phyloP scores from a whole-genome alignment of 1,284 basidiomycete species.

The Fomitopsis pinicola region DNA sequence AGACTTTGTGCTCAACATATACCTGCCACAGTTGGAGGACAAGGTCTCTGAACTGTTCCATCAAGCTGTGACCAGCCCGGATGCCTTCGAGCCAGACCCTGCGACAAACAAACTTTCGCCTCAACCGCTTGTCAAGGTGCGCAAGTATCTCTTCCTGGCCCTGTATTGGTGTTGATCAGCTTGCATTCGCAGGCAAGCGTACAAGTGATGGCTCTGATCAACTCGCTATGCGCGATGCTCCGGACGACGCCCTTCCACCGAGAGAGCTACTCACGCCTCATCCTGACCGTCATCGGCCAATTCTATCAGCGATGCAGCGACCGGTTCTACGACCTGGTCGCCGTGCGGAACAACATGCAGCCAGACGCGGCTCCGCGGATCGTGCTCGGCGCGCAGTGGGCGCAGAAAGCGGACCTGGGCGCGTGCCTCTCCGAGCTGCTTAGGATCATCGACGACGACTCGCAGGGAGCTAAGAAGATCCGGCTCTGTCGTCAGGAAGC shows the following conservation, averaged over 20 bases:
- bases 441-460: conserved; percentile 34
- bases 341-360: conserved; percentile 32
- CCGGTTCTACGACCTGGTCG: conserved; percentile 75
- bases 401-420: conserved; percentile 77
- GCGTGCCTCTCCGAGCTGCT: conserved; percentile 65
- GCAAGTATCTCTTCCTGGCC: conserved; percentile 9
- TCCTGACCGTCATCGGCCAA: conserved; percentile 93
- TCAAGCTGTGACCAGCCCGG: conserved; percentile 76
- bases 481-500: conserved; percentile 73
- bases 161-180: background rate
- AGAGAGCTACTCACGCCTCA: conserved; percentile 91
- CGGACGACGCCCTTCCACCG: conserved; percentile 93
- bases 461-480: conserved; percentile 37
- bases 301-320: conserved; percentile 95
- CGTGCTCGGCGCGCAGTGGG: conserved; percentile 80
- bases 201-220: conserved; percentile 86
- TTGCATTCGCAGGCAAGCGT: conserved; percentile 58
- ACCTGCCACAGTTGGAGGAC: conserved; percentile 93
- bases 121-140: conserved; percentile 78
- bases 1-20: conserved; percentile 92
- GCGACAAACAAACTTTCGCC: conserved; percentile 56
- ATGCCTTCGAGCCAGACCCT: conserved; percentile 81
- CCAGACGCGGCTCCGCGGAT: conserved; percentile 41
- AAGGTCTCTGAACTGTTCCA: conserved; percentile 90
- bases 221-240: conserved; percentile 91